Evolutionary conservation across 2,329 filamentous ascomycete genomes (phyloP).

Genomic region (Fusarium azukiicola): DNA sequence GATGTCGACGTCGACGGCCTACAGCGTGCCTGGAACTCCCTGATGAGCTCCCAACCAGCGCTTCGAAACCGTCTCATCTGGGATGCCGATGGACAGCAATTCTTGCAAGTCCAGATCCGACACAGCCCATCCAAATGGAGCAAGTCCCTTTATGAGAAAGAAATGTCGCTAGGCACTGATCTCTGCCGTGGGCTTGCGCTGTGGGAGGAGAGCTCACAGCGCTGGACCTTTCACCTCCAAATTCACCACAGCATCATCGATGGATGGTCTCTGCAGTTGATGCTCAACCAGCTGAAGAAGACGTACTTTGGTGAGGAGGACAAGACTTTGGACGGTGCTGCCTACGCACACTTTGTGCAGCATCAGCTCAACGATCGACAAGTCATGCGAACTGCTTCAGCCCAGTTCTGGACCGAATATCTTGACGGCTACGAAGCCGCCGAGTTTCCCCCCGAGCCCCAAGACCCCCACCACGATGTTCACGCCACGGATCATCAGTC

Average conservation of each 20-base stretch:
- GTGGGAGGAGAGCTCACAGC: neutral
- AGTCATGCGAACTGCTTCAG: neutral
- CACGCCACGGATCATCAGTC: neutral
- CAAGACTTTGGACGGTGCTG: neutral
- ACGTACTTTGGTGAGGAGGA: neutral
- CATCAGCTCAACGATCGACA: neutral
- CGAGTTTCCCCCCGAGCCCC: constrained; percentile 1
- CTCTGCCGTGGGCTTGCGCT: neutral
- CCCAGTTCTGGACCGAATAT: neutral
- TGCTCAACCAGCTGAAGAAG: neutral
- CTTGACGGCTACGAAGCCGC: neutral
- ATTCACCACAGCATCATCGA: constrained; percentile 1
- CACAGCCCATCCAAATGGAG: neutral
- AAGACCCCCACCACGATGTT: constrained; percentile 4
- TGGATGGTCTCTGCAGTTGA: neutral
- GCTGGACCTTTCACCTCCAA: neutral
- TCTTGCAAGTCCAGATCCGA: neutral
- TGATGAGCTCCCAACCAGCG: neutral
- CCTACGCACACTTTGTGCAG: neutral
- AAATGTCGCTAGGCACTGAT: neutral
- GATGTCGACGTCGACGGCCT: neutral
- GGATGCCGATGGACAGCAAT: neutral
- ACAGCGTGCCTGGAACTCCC: neutral
- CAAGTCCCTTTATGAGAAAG: neutral
- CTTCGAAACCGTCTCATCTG: constrained; percentile 2